phyloP scores from a whole-genome alignment of 1,139 yeast genomes.

The Sugiyamaella grinbergsii region DNA sequence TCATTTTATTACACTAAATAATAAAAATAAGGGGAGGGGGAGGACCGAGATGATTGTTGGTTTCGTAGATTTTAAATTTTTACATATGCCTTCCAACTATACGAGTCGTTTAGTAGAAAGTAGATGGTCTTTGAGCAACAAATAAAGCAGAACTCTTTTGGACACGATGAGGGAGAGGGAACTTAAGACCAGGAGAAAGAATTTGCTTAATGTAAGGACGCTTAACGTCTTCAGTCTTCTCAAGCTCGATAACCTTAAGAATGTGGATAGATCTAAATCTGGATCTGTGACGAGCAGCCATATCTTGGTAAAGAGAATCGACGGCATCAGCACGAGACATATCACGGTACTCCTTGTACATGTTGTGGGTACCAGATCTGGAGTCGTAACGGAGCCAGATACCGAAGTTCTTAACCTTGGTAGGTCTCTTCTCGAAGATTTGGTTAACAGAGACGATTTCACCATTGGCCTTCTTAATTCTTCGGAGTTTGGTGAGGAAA shows the following conservation, averaged over 20 bases:
- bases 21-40: conserved; percentile 12
- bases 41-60: background rate
- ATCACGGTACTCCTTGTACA: conserved; percentile 99
- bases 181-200: conserved; percentile 92
- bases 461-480: conserved; percentile 99
- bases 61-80: conserved; percentile 7
- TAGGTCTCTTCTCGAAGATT: conserved; percentile 94
- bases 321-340: conserved; percentile 99
- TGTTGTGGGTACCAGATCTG: conserved; percentile 99
- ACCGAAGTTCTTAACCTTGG: conserved; percentile 99
- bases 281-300: conserved; percentile 99
- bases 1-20: conserved; percentile 20
- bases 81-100: conserved; percentile 13
- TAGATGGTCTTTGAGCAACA: conserved; percentile 93
- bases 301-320: conserved; percentile 98
- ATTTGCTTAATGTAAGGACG: conserved; percentile 99
- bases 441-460: conserved; percentile 93
- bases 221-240: conserved; percentile 97
- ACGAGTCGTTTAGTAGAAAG: conserved; percentile 71
- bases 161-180: conserved; percentile 99
- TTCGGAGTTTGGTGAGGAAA: conserved; percentile 98
- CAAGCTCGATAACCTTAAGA: conserved; percentile 95
- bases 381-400: conserved; percentile 99
- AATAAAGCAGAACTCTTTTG: conserved; percentile 85
- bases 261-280: conserved; percentile 99